A percentile compares a stretch with the other conserved stretches of the same genome.
These are phyloP conservation scores for Falciphora oryzae DNA, from an alignment of 2,329 filamentous ascomycete genomes.

Conservation along the genomic window DNA sequence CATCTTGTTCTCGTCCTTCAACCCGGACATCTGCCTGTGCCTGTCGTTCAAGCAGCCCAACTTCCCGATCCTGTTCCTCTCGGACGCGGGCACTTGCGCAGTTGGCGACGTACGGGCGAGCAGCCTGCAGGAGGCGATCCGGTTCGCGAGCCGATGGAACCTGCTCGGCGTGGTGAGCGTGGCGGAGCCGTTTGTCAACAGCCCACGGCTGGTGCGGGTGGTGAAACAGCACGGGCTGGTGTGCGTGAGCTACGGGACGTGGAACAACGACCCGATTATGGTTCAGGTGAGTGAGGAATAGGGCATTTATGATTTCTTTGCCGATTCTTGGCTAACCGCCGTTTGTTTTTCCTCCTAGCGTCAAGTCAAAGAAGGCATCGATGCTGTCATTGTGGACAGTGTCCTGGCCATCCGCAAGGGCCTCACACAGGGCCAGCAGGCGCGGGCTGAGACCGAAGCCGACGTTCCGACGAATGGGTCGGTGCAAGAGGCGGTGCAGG, in stretches of 20 bases:
- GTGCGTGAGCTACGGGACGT: conserved; percentile 86
- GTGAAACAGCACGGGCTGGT: conserved; percentile 93
- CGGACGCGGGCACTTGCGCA: conserved; percentile 73
- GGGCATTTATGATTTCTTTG: conserved; percentile 1
- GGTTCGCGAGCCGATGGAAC: conserved; percentile 94
- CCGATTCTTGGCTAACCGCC: background rate
- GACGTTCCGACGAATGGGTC: background rate
- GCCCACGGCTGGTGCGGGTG: conserved; percentile 80
- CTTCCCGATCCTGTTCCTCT: conserved; percentile 91
- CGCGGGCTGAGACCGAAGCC: background rate
- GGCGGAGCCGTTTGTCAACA: conserved; percentile 83
- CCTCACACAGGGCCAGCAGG: conserved; percentile 49
- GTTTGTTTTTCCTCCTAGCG: conserved; percentile 39
- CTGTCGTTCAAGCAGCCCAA: conserved; percentile 96
- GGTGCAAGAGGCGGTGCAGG: background rate
- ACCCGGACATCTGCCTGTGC: conserved; percentile 92
- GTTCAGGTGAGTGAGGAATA: conserved; percentile 63
- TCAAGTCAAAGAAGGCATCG: conserved; percentile 92
- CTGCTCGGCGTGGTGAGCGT: conserved; percentile 83
- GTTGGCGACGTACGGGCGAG: conserved; percentile 88
- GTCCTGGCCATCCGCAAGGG: conserved; percentile 91
- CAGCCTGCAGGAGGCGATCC: conserved; percentile 89
- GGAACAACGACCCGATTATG: conserved; percentile 83
- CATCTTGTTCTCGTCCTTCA: conserved; percentile 96
- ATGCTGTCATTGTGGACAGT: conserved; percentile 95